Base-by-base conservation (phyloP, 352 stramenopile genomes). In the Pythium aphanidermatum region DNA sequence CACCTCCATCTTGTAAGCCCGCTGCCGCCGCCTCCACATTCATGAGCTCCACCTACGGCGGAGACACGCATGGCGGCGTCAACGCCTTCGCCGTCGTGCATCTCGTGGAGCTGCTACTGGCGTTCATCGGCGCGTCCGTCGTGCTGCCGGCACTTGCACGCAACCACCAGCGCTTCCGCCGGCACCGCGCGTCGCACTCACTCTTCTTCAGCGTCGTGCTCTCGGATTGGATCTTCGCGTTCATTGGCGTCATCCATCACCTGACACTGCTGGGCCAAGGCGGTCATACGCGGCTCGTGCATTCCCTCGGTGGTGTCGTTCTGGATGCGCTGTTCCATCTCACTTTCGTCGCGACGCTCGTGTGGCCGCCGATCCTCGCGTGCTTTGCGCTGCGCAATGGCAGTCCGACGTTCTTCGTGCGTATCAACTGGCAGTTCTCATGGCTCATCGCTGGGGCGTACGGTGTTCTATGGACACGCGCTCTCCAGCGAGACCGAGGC, bases 201-300 rank as follows among this genome's bases (percentile, higher is more conserved):
- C 58, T 85, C 26, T 83, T 72, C 46, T 74, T 73, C 47, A 73
- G 63, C 19, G 60, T 79, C 30, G 52, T 79, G 7, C 67, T 83
- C 42, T 70, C 68, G 8, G 73, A 85, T 60, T 74, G 65, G 62
- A 48, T 81, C 17, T 77, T 85, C 41, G 63, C 63, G 4, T 57
- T 62, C 25, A 51, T 63, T n/a, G 70, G 70, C 3, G 66, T 76
- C 3, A 45, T 83, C 36, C 74, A 67, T 45, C 63, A 81, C 31
- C 70, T 74, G 4, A 68, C 79, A 50, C 49, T 78, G 36, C 59
- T 85, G 46, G 67, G 74, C 35, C 70, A 80, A 55, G 65, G 67
- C 19, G 53, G 61, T 17, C 34, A 40, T 5, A 52, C 61, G 9
- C 68, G 68, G 37, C 51, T 58, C 40, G 46, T 69, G 9, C 58